Evolutionary conservation across 2,329 filamentous ascomycete genomes (phyloP), one percentile per base, ranked within the genome.

Genomic region (Torrubiella hemipterigena): DNA sequence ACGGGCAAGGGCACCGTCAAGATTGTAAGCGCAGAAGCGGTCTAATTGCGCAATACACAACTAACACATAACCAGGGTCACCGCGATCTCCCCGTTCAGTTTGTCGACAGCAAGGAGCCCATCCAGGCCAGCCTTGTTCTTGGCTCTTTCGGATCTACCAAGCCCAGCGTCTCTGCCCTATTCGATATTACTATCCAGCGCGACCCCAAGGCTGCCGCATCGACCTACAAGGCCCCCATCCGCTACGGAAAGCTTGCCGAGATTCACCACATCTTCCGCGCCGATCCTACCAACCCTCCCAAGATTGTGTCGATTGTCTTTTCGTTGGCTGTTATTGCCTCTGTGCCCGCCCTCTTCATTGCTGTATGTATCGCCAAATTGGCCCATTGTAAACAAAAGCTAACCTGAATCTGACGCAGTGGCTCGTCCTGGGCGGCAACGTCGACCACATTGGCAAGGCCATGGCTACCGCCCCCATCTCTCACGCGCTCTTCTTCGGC

Each of bases 231-330:
- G 45, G 64, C 73, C 43, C 76, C 83, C 8, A 58, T 87, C 42
- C 80, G 89, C 58, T 96, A 94, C 58, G 81, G 81, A 51, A 82
- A 84, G 61, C 73, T 77, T 42, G 63, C 74, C 8, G 81, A 93
- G 58, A 95, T 98, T 51, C 73, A 84, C 62, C 91, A 98, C 63
- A 82, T 81, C 46, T 98, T 96, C 75, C 77, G 75, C 41, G 57
- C 67, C 11, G 85, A 89, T 47, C 75, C 86, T 27, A 73, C 72
- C 56, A 94, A 75, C 56, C 86, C 87, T 15, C 82, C 85, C 28
- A 75, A 77, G 55, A 52, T 91, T 38, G 71, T 96, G 41, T 89
- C 83, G 3, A 49, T 91, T 30, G 64, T 81, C 35, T 96, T 96
- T 50, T 66, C 77, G 5, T 62, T 77, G 7, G 76, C 78, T 20